A percentile compares a stretch with the other conserved stretches of the same genome.
Evolutionary conservation across 2,329 filamentous ascomycete species (phyloP).

Genomic region (Pseudogymnoascus sp.): DNA sequence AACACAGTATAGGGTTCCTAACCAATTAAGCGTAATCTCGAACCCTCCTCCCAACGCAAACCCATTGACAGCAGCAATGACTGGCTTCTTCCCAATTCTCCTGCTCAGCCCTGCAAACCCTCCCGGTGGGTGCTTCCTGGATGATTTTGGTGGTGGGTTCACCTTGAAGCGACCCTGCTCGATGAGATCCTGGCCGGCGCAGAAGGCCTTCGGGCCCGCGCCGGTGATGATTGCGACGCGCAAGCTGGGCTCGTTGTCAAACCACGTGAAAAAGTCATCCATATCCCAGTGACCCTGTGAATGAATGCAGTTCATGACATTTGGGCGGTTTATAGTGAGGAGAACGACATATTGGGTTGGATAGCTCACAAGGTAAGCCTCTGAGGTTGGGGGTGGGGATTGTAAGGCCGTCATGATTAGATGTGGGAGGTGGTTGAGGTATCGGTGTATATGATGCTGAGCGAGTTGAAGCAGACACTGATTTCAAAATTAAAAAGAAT

Average conservation of each 20-base stretch:
- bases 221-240: slow-evolving; percentile 58
- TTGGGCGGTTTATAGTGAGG: slow-evolving; percentile 49
- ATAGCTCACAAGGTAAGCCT: slow-evolving; percentile 28
- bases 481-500: neutral
- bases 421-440: neutral
- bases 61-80: slow-evolving; percentile 73
- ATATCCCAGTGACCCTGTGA: slow-evolving; percentile 31
- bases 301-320: slow-evolving; percentile 39
- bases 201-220: slow-evolving; percentile 52
- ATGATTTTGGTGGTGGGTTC: slow-evolving; percentile 17
- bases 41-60: slow-evolving; percentile 67
- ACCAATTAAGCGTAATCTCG: slow-evolving; percentile 44
- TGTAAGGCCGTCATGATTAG: slow-evolving; percentile 13
- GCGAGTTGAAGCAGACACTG: neutral
- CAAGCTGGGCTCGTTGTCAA: slow-evolving; percentile 49
- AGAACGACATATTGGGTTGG: slow-evolving; percentile 47
- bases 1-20: neutral
- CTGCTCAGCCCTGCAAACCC: slow-evolving; percentile 62
- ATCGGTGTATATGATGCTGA: neutral
- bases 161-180: slow-evolving; percentile 14
- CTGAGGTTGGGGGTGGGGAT: slow-evolving; percentile 14
- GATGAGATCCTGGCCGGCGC: slow-evolving; percentile 58
- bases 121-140: slow-evolving; percentile 23
- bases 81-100: slow-evolving; percentile 60
- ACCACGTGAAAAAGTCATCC: slow-evolving; percentile 46